Evolutionary conservation across 805 yeast species (phyloP).

Genomic region (Priceomyces medius): DNA sequence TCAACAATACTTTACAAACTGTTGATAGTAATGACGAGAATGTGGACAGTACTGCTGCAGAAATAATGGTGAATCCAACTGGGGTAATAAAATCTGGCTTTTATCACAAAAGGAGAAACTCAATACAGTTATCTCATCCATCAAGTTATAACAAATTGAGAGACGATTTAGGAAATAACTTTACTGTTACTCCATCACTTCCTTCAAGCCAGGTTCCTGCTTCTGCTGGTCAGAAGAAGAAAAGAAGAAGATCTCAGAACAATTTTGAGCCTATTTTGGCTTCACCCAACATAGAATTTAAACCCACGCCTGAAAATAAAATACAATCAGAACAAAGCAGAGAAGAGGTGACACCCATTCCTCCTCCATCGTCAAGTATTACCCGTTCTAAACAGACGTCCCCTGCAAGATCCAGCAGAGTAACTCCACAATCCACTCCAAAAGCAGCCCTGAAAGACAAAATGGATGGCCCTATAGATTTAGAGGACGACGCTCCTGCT

Average conservation of each 20-base stretch:
- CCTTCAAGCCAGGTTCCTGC: slow-evolving; percentile 5
- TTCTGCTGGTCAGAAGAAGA: slow-evolving; percentile 13
- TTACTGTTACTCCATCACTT: slow-evolving; percentile 5
- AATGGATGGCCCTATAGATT: slow-evolving; percentile 4
- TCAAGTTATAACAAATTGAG: slow-evolving; percentile 2
- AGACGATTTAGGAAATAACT: slow-evolving; percentile 1
- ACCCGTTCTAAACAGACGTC: slow-evolving; percentile 1
- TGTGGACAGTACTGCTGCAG: slow-evolving; percentile 14
- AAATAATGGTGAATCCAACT: slow-evolving; percentile 26
- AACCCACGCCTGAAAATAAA: slow-evolving; percentile 7
- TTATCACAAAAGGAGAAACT: slow-evolving; percentile 20
- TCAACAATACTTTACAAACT: slow-evolving; percentile 22
- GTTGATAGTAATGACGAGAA: slow-evolving; percentile 10
- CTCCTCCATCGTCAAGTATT: neutral
- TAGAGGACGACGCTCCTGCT: slow-evolving; percentile 21
- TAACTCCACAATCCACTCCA: slow-evolving; percentile 7
- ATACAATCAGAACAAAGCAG: slow-evolving; percentile 1
- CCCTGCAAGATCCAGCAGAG: slow-evolving; percentile 4
- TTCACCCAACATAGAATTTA: slow-evolving; percentile 1
- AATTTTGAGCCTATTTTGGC: slow-evolving; percentile 7
- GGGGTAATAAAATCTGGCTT: slow-evolving; percentile 25
- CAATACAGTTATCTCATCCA: slow-evolving; percentile 15
- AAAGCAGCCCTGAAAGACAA: slow-evolving; percentile 6
- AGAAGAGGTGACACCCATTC: slow-evolving; percentile 1
- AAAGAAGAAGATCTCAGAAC: slow-evolving; percentile 20